Conservation (phyloP, 257 asterid species). For the Solanum tacnaense region DNA sequence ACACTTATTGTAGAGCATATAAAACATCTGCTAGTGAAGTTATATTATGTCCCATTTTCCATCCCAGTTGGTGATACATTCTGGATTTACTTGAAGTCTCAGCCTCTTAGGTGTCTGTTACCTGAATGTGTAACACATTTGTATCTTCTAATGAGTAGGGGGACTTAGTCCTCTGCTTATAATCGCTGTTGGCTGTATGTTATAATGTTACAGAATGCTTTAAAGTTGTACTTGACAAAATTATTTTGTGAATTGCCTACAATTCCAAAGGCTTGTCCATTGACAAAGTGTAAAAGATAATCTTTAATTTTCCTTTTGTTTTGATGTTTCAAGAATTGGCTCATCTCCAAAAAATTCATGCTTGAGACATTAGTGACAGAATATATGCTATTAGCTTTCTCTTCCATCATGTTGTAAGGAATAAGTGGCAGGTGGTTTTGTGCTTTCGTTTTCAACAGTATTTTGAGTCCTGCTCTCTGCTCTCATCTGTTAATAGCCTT, state of each 20-base stretch:
- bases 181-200: background rate
- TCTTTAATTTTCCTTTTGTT: background rate
- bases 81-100: background rate
- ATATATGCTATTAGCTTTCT: background rate
- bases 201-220: background rate
- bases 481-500: background rate
- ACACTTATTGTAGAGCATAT: background rate
- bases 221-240: background rate
- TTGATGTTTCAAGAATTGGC: background rate
- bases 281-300: background rate
- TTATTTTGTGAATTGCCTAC: background rate
- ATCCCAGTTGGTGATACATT: background rate
- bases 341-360: background rate
- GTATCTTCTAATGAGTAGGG: background rate
- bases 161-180: background rate
- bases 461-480: background rate
- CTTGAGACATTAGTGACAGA: background rate
- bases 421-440: background rate
- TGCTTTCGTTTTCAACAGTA: background rate
- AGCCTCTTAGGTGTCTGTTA: background rate
- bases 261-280: background rate
- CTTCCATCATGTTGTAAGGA: background rate
- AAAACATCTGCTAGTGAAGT: background rate
- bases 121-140: background rate
- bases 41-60: background rate